Conservation (phyloP, 176 grass and related monocot genomes). For the Microstegium vimineum region DNA sequence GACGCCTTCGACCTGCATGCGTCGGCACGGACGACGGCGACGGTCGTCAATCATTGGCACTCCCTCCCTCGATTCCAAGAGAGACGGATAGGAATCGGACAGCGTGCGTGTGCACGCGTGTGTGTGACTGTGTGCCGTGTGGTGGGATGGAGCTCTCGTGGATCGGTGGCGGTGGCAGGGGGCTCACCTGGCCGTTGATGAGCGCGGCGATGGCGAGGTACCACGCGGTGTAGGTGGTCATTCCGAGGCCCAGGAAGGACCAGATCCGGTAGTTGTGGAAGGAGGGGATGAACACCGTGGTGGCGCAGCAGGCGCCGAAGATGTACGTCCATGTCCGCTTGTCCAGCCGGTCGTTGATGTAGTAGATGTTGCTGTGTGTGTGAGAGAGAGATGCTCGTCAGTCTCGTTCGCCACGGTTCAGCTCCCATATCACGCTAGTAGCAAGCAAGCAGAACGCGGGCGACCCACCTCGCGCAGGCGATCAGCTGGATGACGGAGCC, state of each 20-base stretch:
- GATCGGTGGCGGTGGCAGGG: neutral
- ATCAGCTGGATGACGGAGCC: slow-evolving; percentile 77
- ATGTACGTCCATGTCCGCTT: slow-evolving; percentile 93
- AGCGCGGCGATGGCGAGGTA: slow-evolving; percentile 73
- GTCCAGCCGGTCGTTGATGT: slow-evolving; percentile 87
- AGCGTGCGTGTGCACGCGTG: neutral
- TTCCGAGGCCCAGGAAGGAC: slow-evolving; percentile 84
- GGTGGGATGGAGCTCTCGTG: too few relatives aligned
- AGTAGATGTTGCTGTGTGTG: slow-evolving; percentile 84
- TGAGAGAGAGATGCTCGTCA: neutral
- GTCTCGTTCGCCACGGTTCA: too few relatives aligned
- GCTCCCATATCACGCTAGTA: neutral
- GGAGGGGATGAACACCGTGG: slow-evolving; percentile 79
- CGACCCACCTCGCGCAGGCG: slow-evolving; percentile 56
- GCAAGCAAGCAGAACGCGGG: neutral
- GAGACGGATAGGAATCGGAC: too few relatives aligned
- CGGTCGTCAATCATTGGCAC: neutral
- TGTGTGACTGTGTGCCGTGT: neutral
- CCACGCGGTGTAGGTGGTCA: slow-evolving; percentile 90
- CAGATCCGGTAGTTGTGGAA: slow-evolving; percentile 97
- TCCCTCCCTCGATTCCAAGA: too few relatives aligned
- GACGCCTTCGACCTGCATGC: slow-evolving; percentile 48
- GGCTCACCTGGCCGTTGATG: slow-evolving; percentile 58
- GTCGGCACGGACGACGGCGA: neutral
- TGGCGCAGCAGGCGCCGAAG: slow-evolving; percentile 85